Evolutionary conservation across 208 protist genomes (phyloP).

Genomic region (Trypanosoma avium): DNA sequence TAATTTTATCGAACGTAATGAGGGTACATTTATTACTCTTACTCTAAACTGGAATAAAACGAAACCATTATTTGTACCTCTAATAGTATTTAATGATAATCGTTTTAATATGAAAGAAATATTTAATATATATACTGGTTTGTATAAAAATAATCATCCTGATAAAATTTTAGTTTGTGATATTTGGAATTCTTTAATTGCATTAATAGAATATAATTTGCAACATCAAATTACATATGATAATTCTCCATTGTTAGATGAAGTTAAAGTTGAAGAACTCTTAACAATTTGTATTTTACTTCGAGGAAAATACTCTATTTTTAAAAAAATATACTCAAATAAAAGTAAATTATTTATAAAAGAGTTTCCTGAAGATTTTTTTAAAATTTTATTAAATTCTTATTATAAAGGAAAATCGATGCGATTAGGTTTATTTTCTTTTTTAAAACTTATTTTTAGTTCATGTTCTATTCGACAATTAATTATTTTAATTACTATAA

Average conservation of each 20-base stretch:
- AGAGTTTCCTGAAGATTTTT: conserved; percentile 24
- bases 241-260: neutral
- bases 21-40: neutral
- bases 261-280: conserved; percentile 9
- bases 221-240: neutral
- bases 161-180: conserved; percentile 25
- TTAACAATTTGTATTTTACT: conserved; percentile 16
- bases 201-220: conserved; percentile 7
- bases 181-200: conserved; percentile 25
- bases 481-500: conserved; percentile 3
- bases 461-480: conserved; percentile 19
- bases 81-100: conserved; percentile 22
- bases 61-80: conserved; percentile 8
- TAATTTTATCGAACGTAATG: neutral
- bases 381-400: neutral
- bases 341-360: neutral
- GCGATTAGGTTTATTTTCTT: conserved; percentile 13
- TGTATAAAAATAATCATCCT: conserved; percentile 11
- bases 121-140: conserved; percentile 22
- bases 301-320: conserved; percentile 20
- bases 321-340: neutral
- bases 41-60: conserved; percentile 19
- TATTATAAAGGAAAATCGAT: conserved; percentile 14
- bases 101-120: neutral
- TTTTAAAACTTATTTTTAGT: conserved; percentile 13